Base-by-base conservation (phyloP, 805 yeast species). In the Nadsonia fulvescens region DNA sequence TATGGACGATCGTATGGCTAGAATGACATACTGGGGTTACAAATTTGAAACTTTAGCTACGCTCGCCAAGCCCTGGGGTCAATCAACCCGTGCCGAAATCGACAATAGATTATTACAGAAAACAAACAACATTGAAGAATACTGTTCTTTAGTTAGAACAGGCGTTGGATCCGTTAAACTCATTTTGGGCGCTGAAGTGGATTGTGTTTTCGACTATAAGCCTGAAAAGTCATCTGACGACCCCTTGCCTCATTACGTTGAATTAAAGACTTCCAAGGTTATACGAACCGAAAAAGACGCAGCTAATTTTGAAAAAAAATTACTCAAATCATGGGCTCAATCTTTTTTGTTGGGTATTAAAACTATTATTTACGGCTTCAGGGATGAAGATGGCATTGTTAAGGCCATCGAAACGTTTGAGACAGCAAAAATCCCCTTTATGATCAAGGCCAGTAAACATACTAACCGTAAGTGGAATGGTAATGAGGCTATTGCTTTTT, bases 321-420 rank as follows among this genome's bases (percentile, higher is more conserved):
- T 89, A 23, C 66, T 74, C 44, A 64, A 58, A 33, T 63, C 91
- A 0, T 89, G 99, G 99, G 79, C 92, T 2, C 96, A 82, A 53
- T 75, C 93, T 35, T 89, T 82, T 47, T 54, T 89, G 12, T 58
- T 79, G 23, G 98, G 98, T 4, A 63, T 89, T 12, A 70, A 75
- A n/a, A 64, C 65, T 32, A 61, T 86, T 4, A 62, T 77, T 4
- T 78, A 78, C 43, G 99, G 95, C 0, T 89, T 76, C 49, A 62
- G 94, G 37, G 91, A 81, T 44, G 75, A 75, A 10, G 51, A 66
- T 17, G 58, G 74, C 22, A 47, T 62, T n/a, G 51, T 86, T 29
- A 55, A 62, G 34, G 51, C 72, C 3, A 68, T 78, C 2, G 96
- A 89, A 49, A 70, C 75, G 32, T 82, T 54, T 46, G 56, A 64